phyloP scores from a whole-genome alignment of 257 asterid genomes.

The Ocimum tenuiflorum region DNA sequence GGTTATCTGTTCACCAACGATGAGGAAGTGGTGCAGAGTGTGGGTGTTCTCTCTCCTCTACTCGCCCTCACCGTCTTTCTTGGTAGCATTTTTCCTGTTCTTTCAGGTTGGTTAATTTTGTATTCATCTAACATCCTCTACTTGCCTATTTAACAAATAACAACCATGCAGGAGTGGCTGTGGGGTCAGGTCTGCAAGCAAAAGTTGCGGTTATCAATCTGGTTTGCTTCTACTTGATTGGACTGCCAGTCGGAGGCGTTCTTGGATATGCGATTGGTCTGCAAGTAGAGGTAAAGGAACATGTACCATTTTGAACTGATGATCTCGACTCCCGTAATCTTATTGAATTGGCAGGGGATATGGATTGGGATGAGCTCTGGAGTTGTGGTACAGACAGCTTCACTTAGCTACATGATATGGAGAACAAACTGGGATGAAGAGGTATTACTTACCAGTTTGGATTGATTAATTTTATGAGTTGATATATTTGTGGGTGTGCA shows the following conservation, averaged over 20 bases:
- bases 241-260: slow-evolving; percentile 30
- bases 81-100: slow-evolving; percentile 45
- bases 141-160: no score
- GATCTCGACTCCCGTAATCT: no score
- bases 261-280: slow-evolving; percentile 29
- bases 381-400: slow-evolving; percentile 35
- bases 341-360: slow-evolving; percentile 35
- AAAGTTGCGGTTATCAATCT: slow-evolving; percentile 25
- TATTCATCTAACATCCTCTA: no score
- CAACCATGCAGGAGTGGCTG: slow-evolving; percentile 31
- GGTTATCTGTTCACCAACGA: slow-evolving; percentile 48
- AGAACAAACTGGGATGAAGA: slow-evolving; percentile 29
- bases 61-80: slow-evolving; percentile 48
- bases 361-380: slow-evolving; percentile 61
- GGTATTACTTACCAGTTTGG: no score
- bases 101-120: slow-evolving; percentile 53
- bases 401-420: slow-evolving; percentile 44
- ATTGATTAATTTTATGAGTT: no score
- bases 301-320: background rate
- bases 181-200: slow-evolving; percentile 28
- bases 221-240: slow-evolving; percentile 27
- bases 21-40: slow-evolving; percentile 32
- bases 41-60: slow-evolving; percentile 38
- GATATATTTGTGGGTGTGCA: background rate
- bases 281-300: slow-evolving; percentile 23